phyloP scores from a whole-genome alignment of 225 moss, liverwort and hornwort species.

The Polytrichum formosum region DNA sequence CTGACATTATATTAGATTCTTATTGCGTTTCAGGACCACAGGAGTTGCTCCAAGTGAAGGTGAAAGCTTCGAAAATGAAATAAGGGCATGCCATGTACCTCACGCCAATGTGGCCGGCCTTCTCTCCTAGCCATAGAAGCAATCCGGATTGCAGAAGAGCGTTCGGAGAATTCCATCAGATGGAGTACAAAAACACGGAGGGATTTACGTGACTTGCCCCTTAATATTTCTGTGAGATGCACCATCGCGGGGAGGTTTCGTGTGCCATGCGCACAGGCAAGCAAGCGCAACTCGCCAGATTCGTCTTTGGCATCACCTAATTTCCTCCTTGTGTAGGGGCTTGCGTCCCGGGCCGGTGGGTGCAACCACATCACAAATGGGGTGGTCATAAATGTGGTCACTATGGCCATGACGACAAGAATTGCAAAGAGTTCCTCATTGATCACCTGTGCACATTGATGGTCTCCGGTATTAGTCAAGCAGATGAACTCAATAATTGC shows the following conservation, averaged over 20 bases:
- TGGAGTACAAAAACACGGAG: conserved; percentile 37
- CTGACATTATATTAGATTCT: too few relatives aligned
- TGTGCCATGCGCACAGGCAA: conserved; percentile 35
- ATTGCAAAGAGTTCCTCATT: conserved; percentile 40
- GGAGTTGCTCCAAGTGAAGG: too few relatives aligned
- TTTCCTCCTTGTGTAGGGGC: conserved; percentile 30
- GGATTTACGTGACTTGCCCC: conserved; percentile 20
- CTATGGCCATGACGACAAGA: conserved; percentile 40
- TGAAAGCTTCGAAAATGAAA: too few relatives aligned
- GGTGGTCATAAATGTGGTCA: conserved; percentile 47
- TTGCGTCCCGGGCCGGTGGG: conserved; percentile 33
- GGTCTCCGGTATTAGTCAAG: not conserved
- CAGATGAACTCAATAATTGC: too few relatives aligned
- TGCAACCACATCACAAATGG: conserved; percentile 37
- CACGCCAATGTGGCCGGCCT: conserved; percentile 10
- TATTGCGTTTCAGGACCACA: too few relatives aligned
- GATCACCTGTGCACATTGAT: conserved; percentile 21
- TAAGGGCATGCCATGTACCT: too few relatives aligned
- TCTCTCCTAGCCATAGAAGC: conserved; percentile 21
- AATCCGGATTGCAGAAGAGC: conserved; percentile 48
- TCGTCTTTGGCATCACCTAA: conserved; percentile 6
- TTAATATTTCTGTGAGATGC: conserved; percentile 29
- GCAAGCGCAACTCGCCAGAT: conserved; percentile 19
- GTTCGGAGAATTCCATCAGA: conserved; percentile 42
- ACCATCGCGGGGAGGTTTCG: conserved; percentile 35